Percentiles rank a stretch among this genome's conserved stretches.
Conservation (phyloP, 2,329 filamentous ascomycete genomes). For the Fusarium solani-melongenae region DNA sequence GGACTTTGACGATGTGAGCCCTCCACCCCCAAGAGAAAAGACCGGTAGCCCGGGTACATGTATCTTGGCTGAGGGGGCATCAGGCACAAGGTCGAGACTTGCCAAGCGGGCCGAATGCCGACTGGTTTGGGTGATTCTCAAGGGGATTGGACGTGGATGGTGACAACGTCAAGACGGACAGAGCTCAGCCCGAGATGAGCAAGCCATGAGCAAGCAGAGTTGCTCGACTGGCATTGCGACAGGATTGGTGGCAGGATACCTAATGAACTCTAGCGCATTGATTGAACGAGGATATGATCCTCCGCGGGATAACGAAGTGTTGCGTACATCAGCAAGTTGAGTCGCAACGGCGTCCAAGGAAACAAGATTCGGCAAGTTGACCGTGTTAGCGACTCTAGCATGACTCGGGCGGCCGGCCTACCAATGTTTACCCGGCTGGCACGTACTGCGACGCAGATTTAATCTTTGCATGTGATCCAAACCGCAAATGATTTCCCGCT, state of each 20-base stretch:
- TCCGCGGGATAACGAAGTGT: not conserved
- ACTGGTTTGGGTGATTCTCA: constrained; percentile 27
- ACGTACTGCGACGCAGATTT: not conserved
- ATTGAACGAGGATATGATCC: constrained; percentile 15
- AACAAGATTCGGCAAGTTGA: constrained; percentile 25
- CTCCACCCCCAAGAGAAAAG: not conserved
- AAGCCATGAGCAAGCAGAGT: constrained; percentile 3
- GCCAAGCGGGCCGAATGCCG: constrained; percentile 27
- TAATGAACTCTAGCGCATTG: constrained; percentile 22
- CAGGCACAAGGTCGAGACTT: constrained; percentile 18
- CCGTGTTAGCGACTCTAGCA: constrained; percentile 26
- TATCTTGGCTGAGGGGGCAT: constrained; percentile 5
- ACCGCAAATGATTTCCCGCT: constrained; percentile 12
- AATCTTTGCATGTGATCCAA: constrained; percentile 41
- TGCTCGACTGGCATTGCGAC: constrained; percentile 15
- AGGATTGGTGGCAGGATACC: constrained; percentile 18
- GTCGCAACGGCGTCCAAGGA: not conserved
- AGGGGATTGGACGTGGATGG: constrained; percentile 1
- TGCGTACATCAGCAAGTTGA: constrained; percentile 1
- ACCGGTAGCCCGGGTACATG: not conserved
- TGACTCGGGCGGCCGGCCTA: constrained; percentile 34
- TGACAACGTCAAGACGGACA: not conserved
- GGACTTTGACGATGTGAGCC: not conserved
- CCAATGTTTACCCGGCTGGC: constrained; percentile 20
- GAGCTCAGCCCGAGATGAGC: constrained; percentile 15